phyloP scores from a whole-genome alignment of 176 grass and related monocot species.

The Oropetium thomaeum region DNA sequence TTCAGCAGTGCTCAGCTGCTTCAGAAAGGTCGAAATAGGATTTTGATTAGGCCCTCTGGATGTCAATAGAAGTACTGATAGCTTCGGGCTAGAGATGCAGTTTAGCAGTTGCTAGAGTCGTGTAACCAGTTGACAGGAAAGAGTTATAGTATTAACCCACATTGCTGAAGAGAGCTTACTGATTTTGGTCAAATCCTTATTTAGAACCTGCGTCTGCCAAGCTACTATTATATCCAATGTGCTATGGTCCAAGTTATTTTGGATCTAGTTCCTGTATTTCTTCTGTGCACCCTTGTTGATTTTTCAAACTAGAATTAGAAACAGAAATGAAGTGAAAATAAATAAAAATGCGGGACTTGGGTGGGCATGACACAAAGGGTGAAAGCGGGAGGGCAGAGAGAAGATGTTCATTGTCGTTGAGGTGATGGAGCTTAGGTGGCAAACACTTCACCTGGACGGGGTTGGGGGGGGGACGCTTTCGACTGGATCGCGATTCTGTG shows the following conservation, averaged over 20 bases:
- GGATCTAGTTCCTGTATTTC: neutral
- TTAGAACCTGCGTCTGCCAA: neutral
- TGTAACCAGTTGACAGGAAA: neutral
- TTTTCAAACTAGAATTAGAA: neutral
- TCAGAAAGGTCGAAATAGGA: neutral
- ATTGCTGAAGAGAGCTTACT: no score
- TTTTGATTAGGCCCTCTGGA: neutral
- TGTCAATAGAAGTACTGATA: neutral
- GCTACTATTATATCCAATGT: neutral
- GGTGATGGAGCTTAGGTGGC: neutral
- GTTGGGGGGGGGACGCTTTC: neutral
- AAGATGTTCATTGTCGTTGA: no score
- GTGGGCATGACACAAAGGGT: neutral
- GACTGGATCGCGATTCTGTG: neutral
- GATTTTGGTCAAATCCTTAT: neutral
- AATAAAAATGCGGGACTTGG: neutral
- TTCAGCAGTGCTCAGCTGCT: neutral
- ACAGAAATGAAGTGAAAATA: neutral
- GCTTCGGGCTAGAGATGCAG: neutral
- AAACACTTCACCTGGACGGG: neutral
- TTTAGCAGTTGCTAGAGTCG: neutral
- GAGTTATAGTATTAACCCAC: no score
- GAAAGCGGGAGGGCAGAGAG: neutral
- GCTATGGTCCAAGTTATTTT: neutral
- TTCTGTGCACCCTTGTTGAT: neutral